These are phyloP conservation scores for Tuber umbilicatum DNA, from an alignment of 495 filamentous ascomycete species.

Conservation along the genomic window DNA sequence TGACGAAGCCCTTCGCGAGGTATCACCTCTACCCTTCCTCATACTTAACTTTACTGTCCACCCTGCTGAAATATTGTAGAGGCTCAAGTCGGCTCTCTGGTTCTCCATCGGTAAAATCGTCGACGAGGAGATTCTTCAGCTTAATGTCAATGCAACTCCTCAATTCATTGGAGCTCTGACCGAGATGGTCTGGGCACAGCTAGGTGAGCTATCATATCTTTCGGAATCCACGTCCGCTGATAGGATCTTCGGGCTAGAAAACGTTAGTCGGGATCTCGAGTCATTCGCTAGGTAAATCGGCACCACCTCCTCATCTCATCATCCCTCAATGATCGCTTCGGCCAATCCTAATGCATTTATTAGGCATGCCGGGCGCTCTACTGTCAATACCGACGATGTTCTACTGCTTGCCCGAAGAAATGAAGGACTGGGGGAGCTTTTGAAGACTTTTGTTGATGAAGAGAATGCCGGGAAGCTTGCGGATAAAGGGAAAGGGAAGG, in stretches of 20 bases:
- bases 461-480: slow-evolving; percentile 46
- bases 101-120: slow-evolving; percentile 80
- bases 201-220: slow-evolving; percentile 53
- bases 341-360: not conserved
- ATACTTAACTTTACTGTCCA: not conserved
- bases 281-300: slow-evolving; percentile 62
- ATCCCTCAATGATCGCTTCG: too few relatives aligned
- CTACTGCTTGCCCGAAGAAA: slow-evolving; percentile 80
- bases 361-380: slow-evolving; percentile 75
- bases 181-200: slow-evolving; percentile 85
- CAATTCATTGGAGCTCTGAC: slow-evolving; percentile 92
- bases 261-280: slow-evolving; percentile 66
- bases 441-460: slow-evolving; percentile 60
- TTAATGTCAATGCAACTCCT: slow-evolving; percentile 79
- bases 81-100: slow-evolving; percentile 92
- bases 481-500: slow-evolving; percentile 28
- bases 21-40: slow-evolving; percentile 4
- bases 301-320: not conserved
- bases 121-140: slow-evolving; percentile 70
- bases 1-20: slow-evolving; percentile 40
- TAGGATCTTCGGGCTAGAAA: slow-evolving; percentile 50
- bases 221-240: slow-evolving; percentile 11
- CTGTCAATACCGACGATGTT: slow-evolving; percentile 77
- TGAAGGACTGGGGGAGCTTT: slow-evolving; percentile 67
- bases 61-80: slow-evolving; percentile 48